phyloP scores from a whole-genome alignment of 2,329 filamentous ascomycete genomes.

The Calonectria pteridis region DNA sequence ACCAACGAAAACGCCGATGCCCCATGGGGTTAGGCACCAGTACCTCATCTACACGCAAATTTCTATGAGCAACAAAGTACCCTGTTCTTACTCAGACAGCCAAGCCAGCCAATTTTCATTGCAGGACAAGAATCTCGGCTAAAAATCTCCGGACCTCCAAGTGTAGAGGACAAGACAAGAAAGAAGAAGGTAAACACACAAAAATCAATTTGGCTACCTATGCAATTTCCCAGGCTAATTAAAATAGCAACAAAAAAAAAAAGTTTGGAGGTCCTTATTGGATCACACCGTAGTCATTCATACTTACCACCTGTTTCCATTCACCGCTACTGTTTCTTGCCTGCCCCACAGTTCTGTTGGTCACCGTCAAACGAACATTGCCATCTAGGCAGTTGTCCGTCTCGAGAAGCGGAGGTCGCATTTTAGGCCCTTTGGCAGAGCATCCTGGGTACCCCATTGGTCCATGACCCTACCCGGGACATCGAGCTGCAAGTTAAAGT shows the following conservation, averaged over 20 bases:
- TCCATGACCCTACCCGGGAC: constrained; percentile 6
- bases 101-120: neutral
- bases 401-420: constrained; percentile 4
- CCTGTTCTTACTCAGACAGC: neutral
- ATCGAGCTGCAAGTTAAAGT: constrained; percentile 3
- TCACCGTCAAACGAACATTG: neutral
- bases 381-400: neutral
- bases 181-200: neutral
- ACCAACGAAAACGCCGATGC: neutral
- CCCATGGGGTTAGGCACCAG: neutral
- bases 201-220: constrained; percentile 10
- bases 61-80: neutral
- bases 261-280: neutral
- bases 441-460: constrained; percentile 13
- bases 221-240: constrained; percentile 6
- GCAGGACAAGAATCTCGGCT: neutral
- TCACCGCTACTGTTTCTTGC: neutral
- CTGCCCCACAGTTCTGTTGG: neutral
- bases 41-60: neutral
- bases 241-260: neutral
- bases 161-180: neutral
- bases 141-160: neutral
- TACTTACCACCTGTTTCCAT: neutral
- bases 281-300: neutral
- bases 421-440: constrained; percentile 9